Evolutionary conservation across 768 basidiomycete species (phyloP).

Genomic region (Cubamyces sp.): DNA sequence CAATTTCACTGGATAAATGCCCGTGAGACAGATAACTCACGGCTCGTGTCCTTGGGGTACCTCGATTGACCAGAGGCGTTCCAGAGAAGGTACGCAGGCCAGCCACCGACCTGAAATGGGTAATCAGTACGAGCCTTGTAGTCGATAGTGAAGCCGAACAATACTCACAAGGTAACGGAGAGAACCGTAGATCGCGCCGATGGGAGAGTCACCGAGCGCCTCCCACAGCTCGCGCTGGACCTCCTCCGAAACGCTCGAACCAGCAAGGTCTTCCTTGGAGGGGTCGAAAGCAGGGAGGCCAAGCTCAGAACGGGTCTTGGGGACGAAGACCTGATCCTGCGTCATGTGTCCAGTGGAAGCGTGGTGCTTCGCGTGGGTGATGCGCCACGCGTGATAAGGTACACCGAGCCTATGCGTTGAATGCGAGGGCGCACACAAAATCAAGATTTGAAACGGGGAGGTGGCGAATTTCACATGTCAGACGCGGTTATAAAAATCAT

Average conservation of each 20-base stretch:
- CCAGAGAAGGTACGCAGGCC: constrained; percentile 78
- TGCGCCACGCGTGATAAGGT: constrained; percentile 96
- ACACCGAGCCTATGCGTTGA: constrained; percentile 72
- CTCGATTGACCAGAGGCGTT: constrained; percentile 87
- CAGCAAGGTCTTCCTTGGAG: constrained; percentile 64
- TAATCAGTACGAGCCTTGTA: not conserved
- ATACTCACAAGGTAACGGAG: constrained; percentile 62
- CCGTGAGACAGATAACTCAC: constrained; percentile 46
- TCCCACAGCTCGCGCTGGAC: constrained; percentile 79
- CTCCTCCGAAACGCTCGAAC: constrained; percentile 65
- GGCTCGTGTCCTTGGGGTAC: constrained; percentile 81
- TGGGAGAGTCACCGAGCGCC: constrained; percentile 89
- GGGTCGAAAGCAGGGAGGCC: constrained; percentile 70
- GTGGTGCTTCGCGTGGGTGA: constrained; percentile 94
- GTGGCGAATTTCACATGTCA: constrained; percentile 31
- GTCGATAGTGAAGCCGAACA: not conserved
- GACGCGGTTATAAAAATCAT: not conserved
- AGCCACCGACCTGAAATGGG: constrained; percentile 66
- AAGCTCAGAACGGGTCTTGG: constrained; percentile 77
- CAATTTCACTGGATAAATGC: not conserved
- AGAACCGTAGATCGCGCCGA: constrained; percentile 60
- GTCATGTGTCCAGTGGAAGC: constrained; percentile 93
- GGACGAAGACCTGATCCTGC: constrained; percentile 96
- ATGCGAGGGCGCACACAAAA: constrained; percentile 8
- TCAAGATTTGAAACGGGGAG: not conserved